Evolutionary conservation across 2,329 filamentous ascomycete genomes (phyloP).

Genomic region (Verticillium alfalfae): DNA sequence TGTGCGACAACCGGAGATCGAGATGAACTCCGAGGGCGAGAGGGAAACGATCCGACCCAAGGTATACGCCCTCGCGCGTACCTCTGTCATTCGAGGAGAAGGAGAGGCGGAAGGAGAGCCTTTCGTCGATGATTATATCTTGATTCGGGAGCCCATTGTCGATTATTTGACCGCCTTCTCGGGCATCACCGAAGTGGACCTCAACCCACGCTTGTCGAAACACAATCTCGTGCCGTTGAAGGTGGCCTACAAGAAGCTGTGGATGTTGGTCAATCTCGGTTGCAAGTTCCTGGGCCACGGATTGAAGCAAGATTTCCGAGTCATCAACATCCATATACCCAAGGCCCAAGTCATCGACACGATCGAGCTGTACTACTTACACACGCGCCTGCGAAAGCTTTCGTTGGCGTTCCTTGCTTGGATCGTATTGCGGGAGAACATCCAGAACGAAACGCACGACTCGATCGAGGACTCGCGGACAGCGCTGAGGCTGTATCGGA

Average conservation of each 20-base stretch:
- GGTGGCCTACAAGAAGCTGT: conserved; percentile 94
- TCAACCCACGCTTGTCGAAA: conserved; percentile 70
- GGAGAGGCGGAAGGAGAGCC: conserved; percentile 75
- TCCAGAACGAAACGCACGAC: conserved; percentile 89
- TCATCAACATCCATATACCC: conserved; percentile 96
- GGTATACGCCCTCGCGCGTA: conserved; percentile 85
- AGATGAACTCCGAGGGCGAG: conserved; percentile 91
- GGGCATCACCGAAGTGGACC: conserved; percentile 78
- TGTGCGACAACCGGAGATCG: conserved; percentile 86
- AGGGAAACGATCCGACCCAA: conserved; percentile 88
- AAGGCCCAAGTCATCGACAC: conserved; percentile 90
- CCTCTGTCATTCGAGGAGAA: conserved; percentile 79
- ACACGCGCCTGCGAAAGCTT: conserved; percentile 75
- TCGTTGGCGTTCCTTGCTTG: conserved; percentile 89
- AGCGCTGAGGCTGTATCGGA: conserved; percentile 80
- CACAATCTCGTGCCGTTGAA: conserved; percentile 87
- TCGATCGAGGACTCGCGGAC: conserved; percentile 93
- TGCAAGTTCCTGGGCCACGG: conserved; percentile 93
- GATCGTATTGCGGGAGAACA: conserved; percentile 86
- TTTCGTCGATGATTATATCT: conserved; percentile 97
- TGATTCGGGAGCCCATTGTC: conserved; percentile 82
- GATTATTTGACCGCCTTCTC: conserved; percentile 95
- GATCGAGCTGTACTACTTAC: conserved; percentile 83
- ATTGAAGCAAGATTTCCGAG: conserved; percentile 90
- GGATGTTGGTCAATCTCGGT: conserved; percentile 90